These are phyloP conservation scores for Nicotiana obtusifolia DNA, from an alignment of 257 asterid species.

Conservation along the genomic window DNA sequence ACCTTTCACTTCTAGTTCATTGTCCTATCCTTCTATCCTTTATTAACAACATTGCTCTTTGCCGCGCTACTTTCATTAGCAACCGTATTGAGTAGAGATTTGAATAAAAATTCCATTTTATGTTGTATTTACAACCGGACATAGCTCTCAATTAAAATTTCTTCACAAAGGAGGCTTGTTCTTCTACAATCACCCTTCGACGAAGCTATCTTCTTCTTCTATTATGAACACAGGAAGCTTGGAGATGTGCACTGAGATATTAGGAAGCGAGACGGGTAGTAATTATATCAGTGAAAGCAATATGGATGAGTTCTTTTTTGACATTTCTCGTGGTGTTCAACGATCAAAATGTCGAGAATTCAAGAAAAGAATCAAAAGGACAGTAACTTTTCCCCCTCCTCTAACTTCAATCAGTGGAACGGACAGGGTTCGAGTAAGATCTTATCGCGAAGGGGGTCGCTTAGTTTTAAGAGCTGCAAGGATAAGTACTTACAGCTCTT, in stretches of 20 bases:
- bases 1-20: background rate
- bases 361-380: conserved; percentile 14
- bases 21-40: background rate
- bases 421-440: conserved; percentile 33
- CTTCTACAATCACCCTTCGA: too few relatives aligned
- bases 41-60: background rate
- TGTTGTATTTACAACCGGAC: background rate
- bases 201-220: conserved; percentile 11
- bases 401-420: conserved; percentile 51
- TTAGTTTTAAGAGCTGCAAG: conserved; percentile 52
- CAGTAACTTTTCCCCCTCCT: conserved; percentile 58
- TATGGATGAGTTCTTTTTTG: conserved; percentile 24
- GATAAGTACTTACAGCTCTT: background rate
- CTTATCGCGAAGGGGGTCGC: conserved; percentile 62
- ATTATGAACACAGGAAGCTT: conserved; percentile 47
- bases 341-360: conserved; percentile 15
- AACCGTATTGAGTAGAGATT: background rate
- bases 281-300: conserved; percentile 20
- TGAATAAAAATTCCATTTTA: background rate
- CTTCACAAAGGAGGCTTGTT: too few relatives aligned
- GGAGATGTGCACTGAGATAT: conserved; percentile 80
- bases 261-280: conserved; percentile 70
- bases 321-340: background rate
- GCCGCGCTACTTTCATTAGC: background rate
- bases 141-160: background rate